Base-by-base conservation (phyloP, 306 rosid genomes). In the Fagus sylvatica region DNA sequence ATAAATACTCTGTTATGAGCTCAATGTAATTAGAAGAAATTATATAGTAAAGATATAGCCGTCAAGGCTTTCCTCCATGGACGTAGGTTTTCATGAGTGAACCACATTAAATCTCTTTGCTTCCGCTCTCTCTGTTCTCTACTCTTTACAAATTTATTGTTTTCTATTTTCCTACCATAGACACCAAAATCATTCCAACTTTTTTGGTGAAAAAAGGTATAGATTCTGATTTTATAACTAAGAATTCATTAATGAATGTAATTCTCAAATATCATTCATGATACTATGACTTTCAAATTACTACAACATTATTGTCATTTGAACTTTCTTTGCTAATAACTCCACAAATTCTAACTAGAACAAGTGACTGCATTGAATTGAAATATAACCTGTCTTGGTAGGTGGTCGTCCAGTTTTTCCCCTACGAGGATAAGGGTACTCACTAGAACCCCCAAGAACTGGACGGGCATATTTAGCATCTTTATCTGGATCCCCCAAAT, bases 371-470 rank as follows among this genome's bases (percentile, higher is more conserved):
- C 43, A 53, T 49, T 72, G 19, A 51, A 19, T 6, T 41, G 17
- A 71, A 43, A 66, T 59, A 66, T 75, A 55, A 89, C 98, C 97
- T 79, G 78, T 76, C 59, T 62, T 73, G 37, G 88, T 30, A 7
- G 80, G 74, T 46, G 83, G 87, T 73, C 98, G 80, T 61, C 93
- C 90, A 3, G 98, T 93, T 81, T 92, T 88, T 83, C 93, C 92
- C 39, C 98, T 78, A n/a, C 97, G 87, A 57, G 98, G 97, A 68
- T 93, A 93, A 69, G 97, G 97, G 78, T 91, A 86, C 57, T 89
- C 53, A 48, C 6, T 43, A 6, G 93, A 87, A 59, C 98, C 98
- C 78, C 98, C 96, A 0, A 93, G 92, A 83, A 91, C 71, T 16
- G 93, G 97, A 40, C 98, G 93, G 15, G 15, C 86, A 68, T 84